phyloP scores from a whole-genome alignment of 2,329 filamentous ascomycete species.

The Colletotrichum noveboracense region DNA sequence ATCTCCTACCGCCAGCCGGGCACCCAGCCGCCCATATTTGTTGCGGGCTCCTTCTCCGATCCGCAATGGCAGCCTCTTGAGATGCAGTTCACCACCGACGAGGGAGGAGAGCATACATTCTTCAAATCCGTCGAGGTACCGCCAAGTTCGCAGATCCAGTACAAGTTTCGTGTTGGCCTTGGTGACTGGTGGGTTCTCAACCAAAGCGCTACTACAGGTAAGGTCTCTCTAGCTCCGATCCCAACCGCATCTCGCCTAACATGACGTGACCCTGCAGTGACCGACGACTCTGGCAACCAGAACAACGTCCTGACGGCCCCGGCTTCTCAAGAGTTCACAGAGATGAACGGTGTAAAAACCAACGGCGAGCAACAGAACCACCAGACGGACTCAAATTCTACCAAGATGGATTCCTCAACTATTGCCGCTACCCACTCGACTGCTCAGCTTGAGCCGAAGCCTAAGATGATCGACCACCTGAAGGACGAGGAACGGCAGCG shows the following conservation, averaged over 20 bases:
- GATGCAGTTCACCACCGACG: constrained; percentile 61
- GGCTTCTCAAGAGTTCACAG: not conserved
- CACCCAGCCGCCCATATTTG: constrained; percentile 69
- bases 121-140: constrained; percentile 59
- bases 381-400: not conserved
- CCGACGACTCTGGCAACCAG: constrained; percentile 50
- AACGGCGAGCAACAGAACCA: not conserved
- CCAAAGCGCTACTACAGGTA: constrained; percentile 65
- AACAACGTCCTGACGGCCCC: constrained; percentile 50
- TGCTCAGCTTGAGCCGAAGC: constrained; percentile 26
- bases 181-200: constrained; percentile 76
- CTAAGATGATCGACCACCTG: not conserved
- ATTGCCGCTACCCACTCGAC: not conserved
- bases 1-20: constrained; percentile 67
- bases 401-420: not conserved
- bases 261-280: constrained; percentile 29
- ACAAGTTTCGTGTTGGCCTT: constrained; percentile 74
- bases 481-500: constrained; percentile 33
- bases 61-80: constrained; percentile 71
- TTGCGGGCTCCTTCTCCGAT: constrained; percentile 72
- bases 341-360: constrained; percentile 3
- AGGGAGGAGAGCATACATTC: constrained; percentile 63
- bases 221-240: constrained; percentile 23
- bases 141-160: constrained; percentile 68
- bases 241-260: not conserved